These are phyloP conservation scores for Cryptosporidium ryanae DNA, from an alignment of 169 alveolate genomes.

Conservation along the genomic window DNA sequence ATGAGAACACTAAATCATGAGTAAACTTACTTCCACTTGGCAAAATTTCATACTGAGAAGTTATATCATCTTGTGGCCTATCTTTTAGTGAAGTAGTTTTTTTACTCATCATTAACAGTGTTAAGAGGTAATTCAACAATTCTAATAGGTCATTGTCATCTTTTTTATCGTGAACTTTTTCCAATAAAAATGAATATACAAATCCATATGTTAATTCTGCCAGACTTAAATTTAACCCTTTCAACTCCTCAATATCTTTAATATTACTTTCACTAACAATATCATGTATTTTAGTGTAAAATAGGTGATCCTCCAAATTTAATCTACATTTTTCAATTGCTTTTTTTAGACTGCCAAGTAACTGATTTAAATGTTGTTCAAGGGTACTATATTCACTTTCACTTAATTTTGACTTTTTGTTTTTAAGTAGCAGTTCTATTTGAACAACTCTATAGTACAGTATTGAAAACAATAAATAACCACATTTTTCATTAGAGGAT, in stretches of 20 bases:
- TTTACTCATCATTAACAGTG: too few relatives aligned
- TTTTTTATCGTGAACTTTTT: too few relatives aligned
- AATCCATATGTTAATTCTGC: too few relatives aligned
- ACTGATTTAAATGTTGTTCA: too few relatives aligned
- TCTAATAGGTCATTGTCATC: too few relatives aligned
- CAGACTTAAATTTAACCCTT: too few relatives aligned
- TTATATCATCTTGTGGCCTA: background rate
- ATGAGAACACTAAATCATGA: background rate
- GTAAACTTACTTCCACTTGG: too few relatives aligned
- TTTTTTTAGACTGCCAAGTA: background rate
- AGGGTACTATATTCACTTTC: too few relatives aligned
- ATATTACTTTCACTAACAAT: background rate
- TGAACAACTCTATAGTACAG: slow-evolving; percentile 8
- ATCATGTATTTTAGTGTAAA: background rate
- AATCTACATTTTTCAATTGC: background rate
- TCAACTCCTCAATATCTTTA: background rate
- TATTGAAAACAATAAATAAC: background rate
- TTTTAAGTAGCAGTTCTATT: background rate
- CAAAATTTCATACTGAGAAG: background rate
- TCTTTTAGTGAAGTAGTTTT: background rate
- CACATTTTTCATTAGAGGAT: background rate
- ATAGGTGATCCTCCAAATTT: background rate
- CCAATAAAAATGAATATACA: too few relatives aligned
- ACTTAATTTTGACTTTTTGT: background rate
- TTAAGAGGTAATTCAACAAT: too few relatives aligned